Percentiles rank a stretch among this genome's conserved stretches.
phyloP scores from a whole-genome alignment of 441 rosid genomes.

The Geranium incanum region DNA sequence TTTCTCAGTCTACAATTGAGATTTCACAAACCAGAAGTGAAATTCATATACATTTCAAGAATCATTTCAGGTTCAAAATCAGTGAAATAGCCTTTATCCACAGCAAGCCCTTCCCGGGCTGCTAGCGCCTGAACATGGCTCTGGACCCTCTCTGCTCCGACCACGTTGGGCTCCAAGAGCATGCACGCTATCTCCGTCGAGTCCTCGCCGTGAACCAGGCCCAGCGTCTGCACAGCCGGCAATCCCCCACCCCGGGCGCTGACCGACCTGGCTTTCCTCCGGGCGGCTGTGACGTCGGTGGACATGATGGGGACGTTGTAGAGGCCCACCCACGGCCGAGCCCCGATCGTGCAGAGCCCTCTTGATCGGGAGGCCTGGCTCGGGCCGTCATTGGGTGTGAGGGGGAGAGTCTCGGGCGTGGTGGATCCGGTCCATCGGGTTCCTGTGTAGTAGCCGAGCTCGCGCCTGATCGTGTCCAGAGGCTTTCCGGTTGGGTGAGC shows the following conservation, averaged over 20 bases:
- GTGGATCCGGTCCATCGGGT: conserved; percentile 53
- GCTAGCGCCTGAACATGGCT: conserved; percentile 45
- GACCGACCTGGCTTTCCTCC: conserved; percentile 44
- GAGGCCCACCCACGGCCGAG: conserved; percentile 41
- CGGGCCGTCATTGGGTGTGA: conserved; percentile 45
- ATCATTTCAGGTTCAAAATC: conserved; percentile 49
- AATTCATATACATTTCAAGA: conserved; percentile 34
- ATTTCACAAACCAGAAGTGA: conserved; percentile 22
- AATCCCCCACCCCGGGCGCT: conserved; percentile 61
- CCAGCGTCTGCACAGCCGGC: conserved; percentile 49
- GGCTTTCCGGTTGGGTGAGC: conserved; percentile 56
- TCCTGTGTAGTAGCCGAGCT: conserved; percentile 54
- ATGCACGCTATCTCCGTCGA: conserved; percentile 52
- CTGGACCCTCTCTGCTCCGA: conserved; percentile 55
- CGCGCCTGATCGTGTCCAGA: conserved; percentile 47
- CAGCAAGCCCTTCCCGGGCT: conserved; percentile 42
- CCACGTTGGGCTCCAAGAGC: conserved; percentile 50
- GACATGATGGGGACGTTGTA: conserved; percentile 49
- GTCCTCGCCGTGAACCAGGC: conserved; percentile 43
- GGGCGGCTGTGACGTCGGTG: conserved; percentile 32
- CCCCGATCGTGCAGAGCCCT: conserved; percentile 51
- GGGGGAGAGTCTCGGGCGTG: conserved; percentile 29
- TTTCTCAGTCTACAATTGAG: background rate
- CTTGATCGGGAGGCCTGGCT: conserved; percentile 30
- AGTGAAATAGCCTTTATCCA: conserved; percentile 55